These are phyloP conservation scores for Gossypium gossypioides DNA, from an alignment of 441 rosid species.

Conservation along the genomic window DNA sequence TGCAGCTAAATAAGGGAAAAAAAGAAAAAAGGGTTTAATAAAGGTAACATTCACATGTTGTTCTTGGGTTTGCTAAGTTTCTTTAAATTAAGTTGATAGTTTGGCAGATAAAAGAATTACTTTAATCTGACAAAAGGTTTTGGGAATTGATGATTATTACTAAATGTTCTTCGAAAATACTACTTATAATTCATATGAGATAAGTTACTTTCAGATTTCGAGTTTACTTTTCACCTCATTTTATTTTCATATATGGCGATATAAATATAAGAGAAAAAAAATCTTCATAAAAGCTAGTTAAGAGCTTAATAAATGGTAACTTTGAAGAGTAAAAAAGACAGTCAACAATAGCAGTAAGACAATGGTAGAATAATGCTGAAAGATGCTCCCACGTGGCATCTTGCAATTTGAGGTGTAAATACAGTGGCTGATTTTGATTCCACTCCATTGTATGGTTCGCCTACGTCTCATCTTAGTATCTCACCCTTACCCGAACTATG, in stretches of 20 bases:
- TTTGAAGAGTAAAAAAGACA: not conserved
- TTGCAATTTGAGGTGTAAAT: conserved; percentile 2
- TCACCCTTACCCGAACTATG: not conserved
- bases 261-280: not conserved
- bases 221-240: not conserved
- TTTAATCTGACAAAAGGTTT: not conserved
- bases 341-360: too few relatives aligned
- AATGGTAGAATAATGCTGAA: not conserved
- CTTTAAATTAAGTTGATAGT: not conserved
- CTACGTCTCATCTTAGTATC: not conserved
- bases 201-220: not conserved
- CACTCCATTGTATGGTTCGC: not conserved
- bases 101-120: not conserved
- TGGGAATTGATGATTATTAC: not conserved
- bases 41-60: not conserved
- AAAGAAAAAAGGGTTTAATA: not conserved
- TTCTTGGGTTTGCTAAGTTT: conserved; percentile 3
- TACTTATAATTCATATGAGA: not conserved
- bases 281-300: not conserved
- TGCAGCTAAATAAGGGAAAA: not conserved
- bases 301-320: not conserved
- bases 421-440: not conserved
- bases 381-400: conserved; percentile 5
- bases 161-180: not conserved
- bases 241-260: not conserved